Base-by-base conservation (phyloP, 2,329 filamentous ascomycete species). In the Boeremia exigua region DNA sequence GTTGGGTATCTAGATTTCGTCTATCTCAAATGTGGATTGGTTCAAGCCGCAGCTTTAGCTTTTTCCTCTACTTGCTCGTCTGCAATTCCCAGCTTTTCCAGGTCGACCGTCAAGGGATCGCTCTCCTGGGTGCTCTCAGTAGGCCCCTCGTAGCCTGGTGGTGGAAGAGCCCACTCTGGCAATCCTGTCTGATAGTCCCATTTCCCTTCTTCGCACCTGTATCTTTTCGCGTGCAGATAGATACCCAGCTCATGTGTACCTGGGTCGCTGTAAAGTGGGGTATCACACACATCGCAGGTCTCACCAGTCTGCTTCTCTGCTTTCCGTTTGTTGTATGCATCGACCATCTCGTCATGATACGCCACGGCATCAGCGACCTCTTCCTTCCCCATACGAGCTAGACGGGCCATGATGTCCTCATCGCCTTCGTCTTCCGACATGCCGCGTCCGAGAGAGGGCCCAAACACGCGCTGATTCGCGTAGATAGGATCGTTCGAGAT, bases 401-500 rank as follows among this genome's bases (percentile, higher is more conserved):
- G 84, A 1, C 92, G 86, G 17, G 87, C 88, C 73, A 99, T 93
- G 65, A 99, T 89, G 71, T 96, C 92, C 57, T 95, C 90, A 73
- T 99, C 95, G 37, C 88, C 86, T 54, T 92, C 88, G 25, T 84
- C 84, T 17, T 82, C 82, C 3, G 84, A 86, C 45, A 94, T 88
- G 12, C 81, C 80, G 44, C 79, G 84, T 14, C 91, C 95, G 0
- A 99, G 85, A 9, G 88, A 84, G 0, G 88, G 81, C 0, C 95
- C 95, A 82, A 96, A 99, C 10, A 99, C 95, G 54, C 88, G 87
- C 71, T 91, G 88, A 72, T 99, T 99, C 67, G 91, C 92, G 75
- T 99, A 99, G 66, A 99, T 98, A 7, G 95, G 95, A 71, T 99
- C 95, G 74, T 99, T 99, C 61, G 92, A 88, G 65, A 99, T 98